Evolutionary conservation across 2,329 filamentous ascomycete species (phyloP), one percentile per base, ranked within the genome.

Genomic region (Pseudophaeomoniella oleicola): DNA sequence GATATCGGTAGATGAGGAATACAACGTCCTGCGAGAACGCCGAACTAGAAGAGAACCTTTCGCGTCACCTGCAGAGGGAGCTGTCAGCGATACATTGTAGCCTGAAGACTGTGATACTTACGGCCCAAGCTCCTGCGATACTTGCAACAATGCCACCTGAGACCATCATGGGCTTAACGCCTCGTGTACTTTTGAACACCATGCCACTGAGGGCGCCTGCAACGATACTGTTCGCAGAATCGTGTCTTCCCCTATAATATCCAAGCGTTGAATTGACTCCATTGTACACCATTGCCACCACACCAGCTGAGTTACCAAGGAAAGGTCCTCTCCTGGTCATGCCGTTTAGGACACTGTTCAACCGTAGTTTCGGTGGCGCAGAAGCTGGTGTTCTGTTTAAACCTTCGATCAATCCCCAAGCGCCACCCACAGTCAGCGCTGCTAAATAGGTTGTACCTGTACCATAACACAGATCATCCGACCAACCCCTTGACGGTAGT

Each of bases 391-490:
- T 68, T 59, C 81, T 78, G 53, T 78, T 76, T 50, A 96, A 63
- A 9, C 90, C 90, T 62, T 98, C 90, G 46, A 82, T 79, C 48
- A 98, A 60, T 43, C 90, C 90, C 88, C 88, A 96, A 39, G 75
- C 78, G 47, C 90, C 90, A 58, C 90, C 90, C 46, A 92, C 56
- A 30, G 80, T 72, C 50, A 98, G 67, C 4, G 82, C 90, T n/a
- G 82, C 67, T 42, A 98, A 69, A 57, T 98, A 98, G 54, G 86
- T 94, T 43, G 88, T 78, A 50, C 90, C 90, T 15, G 90, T 92
- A 53, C 92, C 90, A 59, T 98, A 98, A 64, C 90, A 96, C 41
- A 98, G 75, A 59, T 98, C 90, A 56, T 98, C 90, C 42, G 87
- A 93, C 77, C 93, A 98, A 56, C 90, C 90, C 58, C 90, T 80